phyloP scores from a whole-genome alignment of 2,329 filamentous ascomycete genomes.

The Colletotrichum abscissum region DNA sequence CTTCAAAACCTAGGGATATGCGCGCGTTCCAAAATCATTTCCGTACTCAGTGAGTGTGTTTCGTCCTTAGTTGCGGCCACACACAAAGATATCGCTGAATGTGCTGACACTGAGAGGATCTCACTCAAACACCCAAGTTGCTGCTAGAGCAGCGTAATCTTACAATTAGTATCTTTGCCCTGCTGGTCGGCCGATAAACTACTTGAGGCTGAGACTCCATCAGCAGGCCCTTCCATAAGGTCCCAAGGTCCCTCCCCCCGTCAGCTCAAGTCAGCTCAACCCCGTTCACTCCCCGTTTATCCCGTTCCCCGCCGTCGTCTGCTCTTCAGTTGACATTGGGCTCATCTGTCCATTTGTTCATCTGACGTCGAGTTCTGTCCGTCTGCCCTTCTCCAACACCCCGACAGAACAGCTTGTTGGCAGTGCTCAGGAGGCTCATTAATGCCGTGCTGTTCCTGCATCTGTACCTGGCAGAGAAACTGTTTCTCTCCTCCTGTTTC shows the following conservation, averaged over 20 bases:
- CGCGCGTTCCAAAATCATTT: conserved; percentile 1
- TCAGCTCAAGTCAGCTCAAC: conserved; percentile 10
- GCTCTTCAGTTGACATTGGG: conserved; percentile 28
- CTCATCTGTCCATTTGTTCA: conserved; percentile 42
- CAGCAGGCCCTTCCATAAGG: conserved; percentile 49
- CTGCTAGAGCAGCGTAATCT: background rate
- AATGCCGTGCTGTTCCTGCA: conserved; percentile 41
- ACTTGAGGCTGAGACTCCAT: conserved; percentile 54
- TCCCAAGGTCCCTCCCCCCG: conserved; percentile 34
- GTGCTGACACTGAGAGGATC: background rate
- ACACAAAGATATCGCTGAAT: background rate
- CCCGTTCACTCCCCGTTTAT: conserved; percentile 11
- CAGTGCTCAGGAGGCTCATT: conserved; percentile 35
- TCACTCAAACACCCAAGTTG: background rate
- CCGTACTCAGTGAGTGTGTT: conserved; percentile 3
- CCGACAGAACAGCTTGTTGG: conserved; percentile 30
- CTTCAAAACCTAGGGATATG: conserved; percentile 14
- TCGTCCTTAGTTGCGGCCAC: background rate
- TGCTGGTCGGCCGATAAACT: conserved; percentile 25
- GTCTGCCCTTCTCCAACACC: conserved; percentile 33
- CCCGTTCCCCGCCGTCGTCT: conserved; percentile 16
- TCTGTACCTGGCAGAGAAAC: conserved; percentile 38
- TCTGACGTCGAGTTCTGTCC: conserved; percentile 30
- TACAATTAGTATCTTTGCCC: background rate
- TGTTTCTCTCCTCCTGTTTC: conserved; percentile 24